Base-by-base conservation (phyloP, 768 basidiomycete genomes). In the Sarcomyxa edulis region DNA sequence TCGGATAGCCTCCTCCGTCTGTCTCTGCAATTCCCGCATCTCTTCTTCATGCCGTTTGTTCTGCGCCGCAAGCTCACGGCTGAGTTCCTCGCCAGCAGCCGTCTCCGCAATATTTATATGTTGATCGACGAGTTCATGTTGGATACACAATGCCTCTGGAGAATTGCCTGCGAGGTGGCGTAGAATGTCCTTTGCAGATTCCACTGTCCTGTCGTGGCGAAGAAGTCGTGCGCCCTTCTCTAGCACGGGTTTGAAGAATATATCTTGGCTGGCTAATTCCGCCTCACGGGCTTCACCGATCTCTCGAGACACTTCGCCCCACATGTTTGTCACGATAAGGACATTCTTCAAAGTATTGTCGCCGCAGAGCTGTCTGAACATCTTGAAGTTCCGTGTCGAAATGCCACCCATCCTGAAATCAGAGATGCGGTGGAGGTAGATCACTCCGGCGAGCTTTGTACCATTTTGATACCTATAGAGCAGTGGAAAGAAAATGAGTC, bases 121-220 rank as follows among this genome's bases (percentile, higher is more conserved):
- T 45, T 71, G 58, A 39, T 68, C 68, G 5, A 79, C 71, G 12
- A 78, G 58, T 49, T 81, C 78, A 19, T 60, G 56, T 45, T 79
- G 78, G 34, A 81, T 77, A 18, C 62, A 64, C 3, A 80, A 57
- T 2, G 69, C 58, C 3, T 62, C 48, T 0, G 76, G 67, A 20
- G 56, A 53, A 6, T 55, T 64, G 21, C 58, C 54, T 11, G 71
- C 46, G 42, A 80, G 51, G 24, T 60, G 56, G 5, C 30, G 38
- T 3, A 31, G 21, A 18, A 39, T 23, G 20, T 31, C 25, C 16
- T 9, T 9, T 8, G 38, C 38, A 11, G 29, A 15, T 18, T 39
- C 29, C 9, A 27, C n/a, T 6, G 28, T 23, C 21, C 32, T 39
- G 12, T 14, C 19, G 18, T 39, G 14, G 20, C 38, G 38, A 32